Evolutionary conservation across 805 yeast genomes (phyloP).

Genomic region (Pichia kluyveri): DNA sequence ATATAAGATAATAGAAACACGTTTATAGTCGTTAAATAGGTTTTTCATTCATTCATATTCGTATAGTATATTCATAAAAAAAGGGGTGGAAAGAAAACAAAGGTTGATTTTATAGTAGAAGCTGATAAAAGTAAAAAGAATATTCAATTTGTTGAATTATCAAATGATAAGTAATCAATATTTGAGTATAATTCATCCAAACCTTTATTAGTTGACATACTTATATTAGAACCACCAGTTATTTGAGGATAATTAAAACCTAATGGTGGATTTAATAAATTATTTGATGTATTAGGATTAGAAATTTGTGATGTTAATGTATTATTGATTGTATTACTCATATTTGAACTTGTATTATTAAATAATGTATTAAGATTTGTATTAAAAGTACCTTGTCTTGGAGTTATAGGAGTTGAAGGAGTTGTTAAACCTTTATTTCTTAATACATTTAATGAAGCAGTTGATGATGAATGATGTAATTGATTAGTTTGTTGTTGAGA

Average conservation of each 20-base stretch:
- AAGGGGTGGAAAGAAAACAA: no score
- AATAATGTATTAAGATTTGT: neutral
- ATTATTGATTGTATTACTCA: slow-evolving; percentile 1
- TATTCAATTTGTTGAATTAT: neutral
- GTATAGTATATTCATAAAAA: no score
- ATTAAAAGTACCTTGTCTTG: slow-evolving; percentile 9
- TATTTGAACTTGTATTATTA: neutral
- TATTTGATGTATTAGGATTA: neutral
- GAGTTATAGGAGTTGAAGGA: slow-evolving; percentile 15
- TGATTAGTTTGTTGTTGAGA: slow-evolving; percentile 12
- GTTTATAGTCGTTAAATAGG: no score
- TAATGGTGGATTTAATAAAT: neutral
- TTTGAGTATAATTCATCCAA: slow-evolving; percentile 21
- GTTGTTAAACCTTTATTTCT: slow-evolving; percentile 19
- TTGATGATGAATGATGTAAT: slow-evolving; percentile 23
- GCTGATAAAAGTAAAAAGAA: no score
- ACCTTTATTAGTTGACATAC: slow-evolving; percentile 11
- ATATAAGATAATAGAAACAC: neutral
- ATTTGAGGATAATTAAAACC: slow-evolving; percentile 20
- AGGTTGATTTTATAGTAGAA: no score
- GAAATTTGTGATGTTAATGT: neutral
- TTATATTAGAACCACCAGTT: slow-evolving; percentile 20
- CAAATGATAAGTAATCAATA: slow-evolving; percentile 22
- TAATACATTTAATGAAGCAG: slow-evolving; percentile 22
- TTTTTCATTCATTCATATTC: no score